Evolutionary conservation across 306 rosid genomes (phyloP).

Genomic region (Citrullus amarus): DNA sequence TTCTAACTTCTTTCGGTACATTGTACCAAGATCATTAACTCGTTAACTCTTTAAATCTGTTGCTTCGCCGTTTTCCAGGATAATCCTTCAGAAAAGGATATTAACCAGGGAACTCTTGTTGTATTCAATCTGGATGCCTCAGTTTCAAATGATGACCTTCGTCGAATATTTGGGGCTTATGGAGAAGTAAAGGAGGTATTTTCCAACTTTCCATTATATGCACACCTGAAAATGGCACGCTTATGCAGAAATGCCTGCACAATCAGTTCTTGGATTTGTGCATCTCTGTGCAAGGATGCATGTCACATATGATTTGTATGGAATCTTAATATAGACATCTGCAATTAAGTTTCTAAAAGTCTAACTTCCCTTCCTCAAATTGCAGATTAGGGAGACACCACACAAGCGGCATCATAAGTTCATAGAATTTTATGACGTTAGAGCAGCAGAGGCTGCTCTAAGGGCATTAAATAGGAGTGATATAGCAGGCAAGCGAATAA

Average conservation of each 20-base stretch:
- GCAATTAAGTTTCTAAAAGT: conserved; percentile 1
- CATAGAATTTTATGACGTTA: conserved; percentile 81
- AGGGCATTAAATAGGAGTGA: conserved; percentile 84
- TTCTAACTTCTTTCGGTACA: not conserved
- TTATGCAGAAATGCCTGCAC: not conserved
- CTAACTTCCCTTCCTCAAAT: conserved; percentile 10
- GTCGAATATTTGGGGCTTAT: conserved; percentile 79
- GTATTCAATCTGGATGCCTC: conserved; percentile 92
- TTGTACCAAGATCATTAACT: not conserved
- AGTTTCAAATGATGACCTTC: conserved; percentile 86
- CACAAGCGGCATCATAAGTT: conserved; percentile 92
- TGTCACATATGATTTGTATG: not conserved
- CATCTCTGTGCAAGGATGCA: not conserved
- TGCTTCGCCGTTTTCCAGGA: conserved; percentile 42
- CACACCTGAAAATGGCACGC: not conserved
- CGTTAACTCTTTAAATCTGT: conserved; percentile 15
- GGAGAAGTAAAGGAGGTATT: conserved; percentile 92
- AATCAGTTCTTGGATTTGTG: not conserved
- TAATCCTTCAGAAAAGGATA: conserved; percentile 87
- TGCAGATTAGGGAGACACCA: conserved; percentile 94
- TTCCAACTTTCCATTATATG: conserved; percentile 10
- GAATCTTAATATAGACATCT: not conserved
- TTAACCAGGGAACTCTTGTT: conserved; percentile 95
- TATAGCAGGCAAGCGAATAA: conserved; percentile 91
- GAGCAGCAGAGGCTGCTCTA: conserved; percentile 87